phyloP scores from a whole-genome alignment of 805 yeast genomes.

The baker's yeast (Saccharomyces cerevisiae) region DNA sequence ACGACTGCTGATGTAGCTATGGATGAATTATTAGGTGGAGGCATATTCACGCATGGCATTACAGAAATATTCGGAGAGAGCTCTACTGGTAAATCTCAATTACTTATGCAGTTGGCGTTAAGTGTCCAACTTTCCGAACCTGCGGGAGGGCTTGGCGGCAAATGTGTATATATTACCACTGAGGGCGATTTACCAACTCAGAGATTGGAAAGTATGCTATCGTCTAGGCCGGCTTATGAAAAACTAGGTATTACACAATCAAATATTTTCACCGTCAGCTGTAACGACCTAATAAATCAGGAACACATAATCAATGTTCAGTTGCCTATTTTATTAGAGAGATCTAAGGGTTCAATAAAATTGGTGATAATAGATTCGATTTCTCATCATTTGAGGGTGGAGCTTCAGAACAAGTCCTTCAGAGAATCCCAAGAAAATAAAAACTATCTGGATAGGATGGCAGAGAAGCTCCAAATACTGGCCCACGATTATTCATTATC shows the following conservation, averaged over 20 bases:
- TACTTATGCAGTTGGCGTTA: constrained; percentile 57
- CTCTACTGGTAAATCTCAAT: constrained; percentile 80
- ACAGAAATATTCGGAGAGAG: constrained; percentile 81
- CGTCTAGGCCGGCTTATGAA: constrained; percentile 27
- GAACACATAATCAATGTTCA: constrained; percentile 66
- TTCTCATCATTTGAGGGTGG: constrained; percentile 71
- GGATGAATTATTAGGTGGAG: constrained; percentile 47
- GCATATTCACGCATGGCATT: constrained; percentile 45
- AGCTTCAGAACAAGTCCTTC: constrained; percentile 36
- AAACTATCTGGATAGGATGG: constrained; percentile 36
- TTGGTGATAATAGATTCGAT: constrained; percentile 72
- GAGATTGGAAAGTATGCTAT: constrained; percentile 46
- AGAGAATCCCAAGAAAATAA: constrained; percentile 35
- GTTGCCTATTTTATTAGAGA: constrained; percentile 47
- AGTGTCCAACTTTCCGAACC: constrained; percentile 45
- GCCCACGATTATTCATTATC: constrained; percentile 47
- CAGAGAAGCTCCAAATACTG: constrained; percentile 40
- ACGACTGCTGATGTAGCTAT: constrained; percentile 47
- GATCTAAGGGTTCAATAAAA: constrained; percentile 35
- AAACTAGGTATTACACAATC: constrained; percentile 33
- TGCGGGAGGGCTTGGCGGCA: constrained; percentile 41
- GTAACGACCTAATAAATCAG: constrained; percentile 62
- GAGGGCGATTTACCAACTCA: constrained; percentile 66
- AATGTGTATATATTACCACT: constrained; percentile 68
- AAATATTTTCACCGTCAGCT: constrained; percentile 45